Percentiles rank a stretch among this genome's conserved stretches.
phyloP scores from a whole-genome alignment of 83 land plant species.

The Diphasiastrum complanatum region DNA sequence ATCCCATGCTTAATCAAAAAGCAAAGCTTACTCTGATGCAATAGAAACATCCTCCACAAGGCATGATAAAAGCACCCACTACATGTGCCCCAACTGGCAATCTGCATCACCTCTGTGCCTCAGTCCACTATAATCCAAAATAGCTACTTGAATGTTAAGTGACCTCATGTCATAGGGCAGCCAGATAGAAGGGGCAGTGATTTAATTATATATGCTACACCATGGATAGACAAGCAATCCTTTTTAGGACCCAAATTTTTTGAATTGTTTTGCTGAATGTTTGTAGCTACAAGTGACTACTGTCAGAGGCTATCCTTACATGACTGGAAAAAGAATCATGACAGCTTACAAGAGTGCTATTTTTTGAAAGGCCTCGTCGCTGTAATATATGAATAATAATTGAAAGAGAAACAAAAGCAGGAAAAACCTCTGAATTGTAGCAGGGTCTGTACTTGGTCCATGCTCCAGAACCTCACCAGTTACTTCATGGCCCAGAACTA shows the following conservation, averaged over 20 bases:
- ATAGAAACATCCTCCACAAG: constrained; percentile 85
- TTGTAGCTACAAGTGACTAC: no score
- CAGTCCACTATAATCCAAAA: constrained; percentile 2
- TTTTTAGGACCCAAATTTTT: no score
- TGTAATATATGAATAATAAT: background rate
- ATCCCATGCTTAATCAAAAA: background rate
- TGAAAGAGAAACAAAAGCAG: background rate
- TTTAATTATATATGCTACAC: no score
- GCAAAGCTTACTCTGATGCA: constrained; percentile 56
- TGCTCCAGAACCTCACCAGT: constrained; percentile 93
- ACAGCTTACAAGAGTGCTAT: no score
- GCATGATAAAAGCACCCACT: constrained; percentile 97
- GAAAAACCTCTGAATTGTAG: constrained; percentile 52
- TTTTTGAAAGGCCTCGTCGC: no score
- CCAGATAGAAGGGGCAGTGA: background rate
- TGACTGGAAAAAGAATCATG: no score
- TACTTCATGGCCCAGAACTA: constrained; percentile 89
- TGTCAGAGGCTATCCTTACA: no score
- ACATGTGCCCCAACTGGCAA: constrained; percentile 82
- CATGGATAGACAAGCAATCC: no score
- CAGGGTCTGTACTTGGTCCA: constrained; percentile 66
- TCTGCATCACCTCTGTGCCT: constrained; percentile 29
- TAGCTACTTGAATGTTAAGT: background rate
- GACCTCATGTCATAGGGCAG: background rate
- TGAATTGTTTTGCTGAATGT: no score